Conservation (phyloP, 768 basidiomycete species). For the Rossbeevera mucosa region DNA sequence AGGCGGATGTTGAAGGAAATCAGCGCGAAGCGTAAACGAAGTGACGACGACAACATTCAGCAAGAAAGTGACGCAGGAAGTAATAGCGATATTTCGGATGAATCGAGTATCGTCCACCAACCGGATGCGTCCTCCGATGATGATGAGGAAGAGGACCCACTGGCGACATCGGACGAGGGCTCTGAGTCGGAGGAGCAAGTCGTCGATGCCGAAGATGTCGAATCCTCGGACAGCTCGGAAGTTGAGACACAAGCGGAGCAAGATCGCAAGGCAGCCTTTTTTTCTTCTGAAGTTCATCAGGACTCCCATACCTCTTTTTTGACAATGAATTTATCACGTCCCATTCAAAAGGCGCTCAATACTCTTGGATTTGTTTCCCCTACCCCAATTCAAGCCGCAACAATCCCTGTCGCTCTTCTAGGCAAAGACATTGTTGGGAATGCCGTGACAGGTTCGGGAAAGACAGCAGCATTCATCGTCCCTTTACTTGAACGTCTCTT, state of each 20-base stretch:
- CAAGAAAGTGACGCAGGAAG: constrained; percentile 35
- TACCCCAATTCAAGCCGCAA: constrained; percentile 92
- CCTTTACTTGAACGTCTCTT: constrained; percentile 90
- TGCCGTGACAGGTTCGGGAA: constrained; percentile 96
- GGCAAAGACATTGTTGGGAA: constrained; percentile 96
- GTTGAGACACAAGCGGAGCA: constrained; percentile 53
- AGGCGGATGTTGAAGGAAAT: constrained; percentile 46
- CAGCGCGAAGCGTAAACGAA: constrained; percentile 61
- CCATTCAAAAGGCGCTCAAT: constrained; percentile 86
- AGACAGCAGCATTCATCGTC: constrained; percentile 95
- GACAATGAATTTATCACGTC: constrained; percentile 93
- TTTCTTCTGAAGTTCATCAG: constrained; percentile 55
- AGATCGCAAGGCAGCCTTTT: constrained; percentile 83
- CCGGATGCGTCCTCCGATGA: constrained; percentile 22
- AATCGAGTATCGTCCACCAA: constrained; percentile 14
- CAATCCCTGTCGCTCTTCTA: constrained; percentile 88
- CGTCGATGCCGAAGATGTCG: constrained; percentile 33
- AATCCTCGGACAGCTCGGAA: constrained; percentile 60
- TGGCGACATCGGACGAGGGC: constrained; percentile 31
- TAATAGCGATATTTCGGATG: constrained; percentile 4
- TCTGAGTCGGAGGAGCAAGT: constrained; percentile 27
- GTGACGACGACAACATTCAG: constrained; percentile 32
- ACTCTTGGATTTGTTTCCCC: constrained; percentile 75
- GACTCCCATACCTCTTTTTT: constrained; percentile 76
- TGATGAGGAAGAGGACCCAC: constrained; percentile 30